Percentiles rank a stretch among this genome's conserved stretches.
These are phyloP conservation scores for Corylus heterophylla DNA, from an alignment of 306 rosid species.

Conservation along the genomic window DNA sequence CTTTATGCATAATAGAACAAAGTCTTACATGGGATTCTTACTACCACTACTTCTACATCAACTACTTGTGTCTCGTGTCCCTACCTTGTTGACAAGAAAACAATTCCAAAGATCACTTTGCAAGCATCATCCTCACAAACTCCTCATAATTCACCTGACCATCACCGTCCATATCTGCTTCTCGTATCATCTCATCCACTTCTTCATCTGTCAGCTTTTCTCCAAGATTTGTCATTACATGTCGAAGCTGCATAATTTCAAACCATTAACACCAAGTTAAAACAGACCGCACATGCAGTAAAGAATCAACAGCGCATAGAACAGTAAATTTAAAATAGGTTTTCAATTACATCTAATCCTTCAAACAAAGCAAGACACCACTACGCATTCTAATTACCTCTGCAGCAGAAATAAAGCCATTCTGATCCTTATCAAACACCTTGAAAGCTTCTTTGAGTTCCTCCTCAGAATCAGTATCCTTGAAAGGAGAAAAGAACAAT, in stretches of 20 bases:
- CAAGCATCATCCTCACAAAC: constrained; percentile 37
- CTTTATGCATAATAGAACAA: neutral
- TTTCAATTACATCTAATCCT: neutral
- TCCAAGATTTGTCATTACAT: constrained; percentile 30
- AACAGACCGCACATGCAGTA: neutral
- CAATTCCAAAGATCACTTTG: constrained; percentile 1
- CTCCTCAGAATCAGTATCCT: constrained; percentile 37
- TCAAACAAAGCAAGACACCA: neutral
- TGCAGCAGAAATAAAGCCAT: constrained; percentile 35
- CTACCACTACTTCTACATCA: constrained; percentile 5
- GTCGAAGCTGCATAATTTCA: constrained; percentile 28
- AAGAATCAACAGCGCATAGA: neutral
- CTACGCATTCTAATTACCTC: constrained; percentile 14
- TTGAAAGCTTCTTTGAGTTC: constrained; percentile 31
- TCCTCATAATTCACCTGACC: constrained; percentile 38
- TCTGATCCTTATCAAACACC: constrained; percentile 34
- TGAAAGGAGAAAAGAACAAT: neutral
- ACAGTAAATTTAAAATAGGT: neutral
- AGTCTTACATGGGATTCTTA: neutral
- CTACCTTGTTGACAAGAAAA: neutral
- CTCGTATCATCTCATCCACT: constrained; percentile 32
- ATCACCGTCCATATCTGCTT: constrained; percentile 31
- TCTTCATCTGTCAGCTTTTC: constrained; percentile 37
- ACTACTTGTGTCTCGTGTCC: neutral
- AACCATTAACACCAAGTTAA: neutral